phyloP scores from a whole-genome alignment of 805 yeast species.

The Wickerhamiella vanderwaltii region DNA sequence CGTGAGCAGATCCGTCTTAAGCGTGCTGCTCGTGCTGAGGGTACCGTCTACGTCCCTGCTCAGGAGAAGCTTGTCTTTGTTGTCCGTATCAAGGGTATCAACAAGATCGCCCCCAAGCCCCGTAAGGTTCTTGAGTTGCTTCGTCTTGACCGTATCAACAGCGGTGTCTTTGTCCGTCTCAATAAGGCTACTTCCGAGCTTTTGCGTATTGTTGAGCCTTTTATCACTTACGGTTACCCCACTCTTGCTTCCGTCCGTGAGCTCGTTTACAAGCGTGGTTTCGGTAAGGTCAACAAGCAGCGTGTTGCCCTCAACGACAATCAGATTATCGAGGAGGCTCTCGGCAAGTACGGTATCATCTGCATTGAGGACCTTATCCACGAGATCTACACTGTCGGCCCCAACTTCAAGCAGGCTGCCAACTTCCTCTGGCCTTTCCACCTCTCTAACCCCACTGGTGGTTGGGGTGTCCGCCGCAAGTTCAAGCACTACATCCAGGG shows the following conservation, averaged over 20 bases:
- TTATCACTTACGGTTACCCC: slow-evolving; percentile 97
- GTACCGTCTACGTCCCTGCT: slow-evolving; percentile 89
- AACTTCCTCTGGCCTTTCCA: slow-evolving; percentile 98
- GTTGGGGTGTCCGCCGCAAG: slow-evolving; percentile 95
- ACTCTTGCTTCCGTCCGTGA: slow-evolving; percentile 81
- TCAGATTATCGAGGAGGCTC: slow-evolving; percentile 72
- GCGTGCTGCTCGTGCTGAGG: slow-evolving; percentile 73
- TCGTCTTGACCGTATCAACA: slow-evolving; percentile 86
- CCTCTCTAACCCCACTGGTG: slow-evolving; percentile 93
- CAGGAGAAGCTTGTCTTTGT: slow-evolving; percentile 90
- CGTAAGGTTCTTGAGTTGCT: slow-evolving; percentile 89
- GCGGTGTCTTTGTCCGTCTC: slow-evolving; percentile 88
- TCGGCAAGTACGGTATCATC: slow-evolving; percentile 86
- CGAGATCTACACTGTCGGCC: slow-evolving; percentile 93
- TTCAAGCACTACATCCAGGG: slow-evolving; percentile 96
- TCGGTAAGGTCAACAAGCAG: slow-evolving; percentile 94
- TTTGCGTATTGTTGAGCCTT: slow-evolving; percentile 88
- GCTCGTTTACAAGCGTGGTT: slow-evolving; percentile 94
- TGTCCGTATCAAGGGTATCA: slow-evolving; percentile 98
- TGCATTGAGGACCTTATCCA: slow-evolving; percentile 90
- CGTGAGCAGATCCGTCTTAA: slow-evolving; percentile 79
- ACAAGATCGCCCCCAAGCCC: slow-evolving; percentile 98
- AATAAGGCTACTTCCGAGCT: slow-evolving; percentile 93
- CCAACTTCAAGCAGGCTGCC: slow-evolving; percentile 97
- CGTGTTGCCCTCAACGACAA: slow-evolving; percentile 84